A percentile compares a stretch with the other conserved stretches of the same genome.
phyloP scores from a whole-genome alignment of 768 basidiomycete genomes.

The Galerina sulciceps region DNA sequence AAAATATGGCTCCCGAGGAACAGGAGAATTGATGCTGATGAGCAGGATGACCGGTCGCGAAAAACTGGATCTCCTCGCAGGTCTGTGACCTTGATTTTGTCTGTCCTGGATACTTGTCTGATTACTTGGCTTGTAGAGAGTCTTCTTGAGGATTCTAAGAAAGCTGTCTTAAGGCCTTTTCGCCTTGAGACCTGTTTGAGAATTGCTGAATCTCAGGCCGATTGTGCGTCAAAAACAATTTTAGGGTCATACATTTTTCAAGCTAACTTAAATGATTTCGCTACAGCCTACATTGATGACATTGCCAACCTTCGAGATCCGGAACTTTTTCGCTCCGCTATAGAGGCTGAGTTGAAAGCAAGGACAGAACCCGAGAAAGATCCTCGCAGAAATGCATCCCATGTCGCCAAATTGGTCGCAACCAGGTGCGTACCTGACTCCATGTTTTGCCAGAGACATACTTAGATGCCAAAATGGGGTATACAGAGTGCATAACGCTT shows the following conservation, averaged over 20 bases:
- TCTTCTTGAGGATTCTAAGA: slow-evolving; percentile 57
- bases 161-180: slow-evolving; percentile 68
- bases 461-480: background rate
- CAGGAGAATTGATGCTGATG: slow-evolving; percentile 64
- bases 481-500: slow-evolving; percentile 77
- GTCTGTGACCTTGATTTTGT: slow-evolving; percentile 38
- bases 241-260: background rate
- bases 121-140: slow-evolving; percentile 55
- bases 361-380: slow-evolving; percentile 44
- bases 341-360: slow-evolving; percentile 60
- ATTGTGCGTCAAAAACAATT: slow-evolving; percentile 45
- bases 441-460: background rate
- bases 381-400: slow-evolving; percentile 44
- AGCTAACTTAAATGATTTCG: background rate
- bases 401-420: slow-evolving; percentile 62
- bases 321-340: slow-evolving; percentile 60
- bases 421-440: slow-evolving; percentile 48
- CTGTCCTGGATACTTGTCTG: background rate
- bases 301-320: slow-evolving; percentile 70
- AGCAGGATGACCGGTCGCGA: slow-evolving; percentile 75
- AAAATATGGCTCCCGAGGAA: slow-evolving; percentile 72
- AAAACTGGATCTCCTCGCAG: slow-evolving; percentile 79
- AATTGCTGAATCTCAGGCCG: slow-evolving; percentile 75
- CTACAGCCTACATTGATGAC: slow-evolving; percentile 68
- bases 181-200: slow-evolving; percentile 62